Conservation (phyloP, 805 yeast genomes). For the Wickerhamiella musiphila region DNA sequence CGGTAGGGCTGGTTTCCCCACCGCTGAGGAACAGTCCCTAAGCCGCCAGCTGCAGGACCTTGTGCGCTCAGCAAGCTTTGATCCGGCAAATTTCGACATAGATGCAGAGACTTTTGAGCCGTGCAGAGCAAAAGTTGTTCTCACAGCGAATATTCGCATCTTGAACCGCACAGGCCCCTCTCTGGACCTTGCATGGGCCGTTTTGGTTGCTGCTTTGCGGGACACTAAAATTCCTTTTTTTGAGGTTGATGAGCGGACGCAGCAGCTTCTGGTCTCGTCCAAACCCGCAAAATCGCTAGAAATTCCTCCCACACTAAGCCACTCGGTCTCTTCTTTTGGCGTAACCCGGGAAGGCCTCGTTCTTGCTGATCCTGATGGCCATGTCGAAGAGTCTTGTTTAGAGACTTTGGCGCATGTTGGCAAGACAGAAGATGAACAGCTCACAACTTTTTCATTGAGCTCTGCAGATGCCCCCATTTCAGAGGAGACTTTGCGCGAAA, state of each 20-base stretch:
- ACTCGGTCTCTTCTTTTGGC: constrained; percentile 37
- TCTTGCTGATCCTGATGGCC: constrained; percentile 67
- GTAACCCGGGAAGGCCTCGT: constrained; percentile 27
- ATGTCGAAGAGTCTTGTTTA: constrained; percentile 55
- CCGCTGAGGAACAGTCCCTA: constrained; percentile 66
- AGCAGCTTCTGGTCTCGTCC: constrained; percentile 25
- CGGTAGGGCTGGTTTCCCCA: constrained; percentile 51
- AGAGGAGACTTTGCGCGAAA: not conserved
- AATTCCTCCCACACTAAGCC: constrained; percentile 25
- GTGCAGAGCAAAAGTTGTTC: constrained; percentile 32
- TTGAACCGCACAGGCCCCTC: constrained; percentile 71
- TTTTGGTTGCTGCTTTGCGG: constrained; percentile 45
- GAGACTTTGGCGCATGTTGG: constrained; percentile 36
- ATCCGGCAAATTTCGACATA: constrained; percentile 22
- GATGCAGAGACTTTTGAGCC: constrained; percentile 17
- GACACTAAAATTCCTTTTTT: constrained; percentile 48
- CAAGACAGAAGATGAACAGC: constrained; percentile 8
- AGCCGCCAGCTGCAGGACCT: constrained; percentile 49
- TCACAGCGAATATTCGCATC: constrained; percentile 59
- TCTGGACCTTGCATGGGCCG: constrained; percentile 57
- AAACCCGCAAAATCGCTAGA: constrained; percentile 21
- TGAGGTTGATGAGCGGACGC: constrained; percentile 38
- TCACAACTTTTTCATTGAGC: constrained; percentile 3
- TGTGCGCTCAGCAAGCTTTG: constrained; percentile 37
- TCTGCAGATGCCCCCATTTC: not conserved